Conservation (phyloP, 2,329 filamentous ascomycete genomes). For the Aspergillus intermedius region DNA sequence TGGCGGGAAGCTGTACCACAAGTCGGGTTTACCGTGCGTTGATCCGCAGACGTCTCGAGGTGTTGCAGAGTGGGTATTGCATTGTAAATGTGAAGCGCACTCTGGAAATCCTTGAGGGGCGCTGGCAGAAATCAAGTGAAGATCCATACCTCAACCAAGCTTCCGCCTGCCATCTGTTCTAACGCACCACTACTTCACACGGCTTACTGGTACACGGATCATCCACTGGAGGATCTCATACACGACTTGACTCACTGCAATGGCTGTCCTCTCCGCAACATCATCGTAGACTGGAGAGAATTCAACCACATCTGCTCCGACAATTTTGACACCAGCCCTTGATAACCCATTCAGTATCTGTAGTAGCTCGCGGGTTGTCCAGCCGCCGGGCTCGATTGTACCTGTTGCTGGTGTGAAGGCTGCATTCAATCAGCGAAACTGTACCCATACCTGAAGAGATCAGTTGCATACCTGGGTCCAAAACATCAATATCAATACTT, state of each 20-base stretch:
- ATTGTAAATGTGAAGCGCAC: no score
- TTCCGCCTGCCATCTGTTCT: no score
- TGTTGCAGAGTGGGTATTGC: no score
- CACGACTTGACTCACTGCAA: slow-evolving; percentile 24
- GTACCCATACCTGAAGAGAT: neutral
- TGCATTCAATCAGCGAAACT: neutral
- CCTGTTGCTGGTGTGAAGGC: slow-evolving; percentile 16
- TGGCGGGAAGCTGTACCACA: no score
- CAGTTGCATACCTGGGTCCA: neutral
- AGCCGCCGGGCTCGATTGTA: slow-evolving; percentile 17
- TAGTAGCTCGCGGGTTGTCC: slow-evolving; percentile 16
- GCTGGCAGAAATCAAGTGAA: no score
- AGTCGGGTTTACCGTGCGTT: no score
- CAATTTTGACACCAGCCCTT: slow-evolving; percentile 13
- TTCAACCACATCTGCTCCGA: slow-evolving; percentile 25
- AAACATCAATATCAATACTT: slow-evolving; percentile 26
- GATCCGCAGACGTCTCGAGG: no score
- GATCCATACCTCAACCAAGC: no score
- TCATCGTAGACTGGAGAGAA: slow-evolving; percentile 42
- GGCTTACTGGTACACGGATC: slow-evolving; percentile 5
- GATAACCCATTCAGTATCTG: slow-evolving; percentile 12
- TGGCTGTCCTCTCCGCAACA: slow-evolving; percentile 33
- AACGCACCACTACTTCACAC: no score
- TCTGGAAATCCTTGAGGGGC: no score
- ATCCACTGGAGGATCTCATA: slow-evolving; percentile 25